A percentile compares a stretch with the other conserved stretches of the same genome.
Evolutionary conservation across 2,329 filamentous ascomycete genomes (phyloP).

Genomic region (Monilinia aucupariae): DNA sequence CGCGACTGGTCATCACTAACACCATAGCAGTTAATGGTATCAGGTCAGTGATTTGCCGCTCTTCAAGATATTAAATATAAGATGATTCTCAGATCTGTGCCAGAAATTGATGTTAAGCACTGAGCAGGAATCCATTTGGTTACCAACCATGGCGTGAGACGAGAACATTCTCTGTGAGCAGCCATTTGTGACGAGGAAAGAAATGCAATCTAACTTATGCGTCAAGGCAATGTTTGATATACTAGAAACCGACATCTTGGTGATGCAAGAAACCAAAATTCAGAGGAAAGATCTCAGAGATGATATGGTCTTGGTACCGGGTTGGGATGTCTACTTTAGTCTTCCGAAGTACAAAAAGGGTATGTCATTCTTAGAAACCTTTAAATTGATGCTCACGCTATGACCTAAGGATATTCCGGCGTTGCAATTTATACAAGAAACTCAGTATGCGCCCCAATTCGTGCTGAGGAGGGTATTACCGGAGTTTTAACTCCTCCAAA

Average conservation of each 20-base stretch:
- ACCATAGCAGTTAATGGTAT: slow-evolving; percentile 66
- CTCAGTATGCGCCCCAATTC: slow-evolving; percentile 74
- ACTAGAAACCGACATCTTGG: slow-evolving; percentile 83
- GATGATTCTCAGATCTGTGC: neutral
- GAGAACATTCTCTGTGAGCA: slow-evolving; percentile 59
- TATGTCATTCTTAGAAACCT: slow-evolving; percentile 34
- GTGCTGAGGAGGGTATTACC: slow-evolving; percentile 89
- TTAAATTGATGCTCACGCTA: slow-evolving; percentile 9
- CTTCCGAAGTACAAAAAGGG: slow-evolving; percentile 91
- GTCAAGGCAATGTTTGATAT: slow-evolving; percentile 87
- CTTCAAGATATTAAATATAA: neutral
- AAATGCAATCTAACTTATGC: slow-evolving; percentile 3
- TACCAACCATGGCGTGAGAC: slow-evolving; percentile 77
- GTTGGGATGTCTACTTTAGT: slow-evolving; percentile 96
- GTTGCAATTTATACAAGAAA: slow-evolving; percentile 95
- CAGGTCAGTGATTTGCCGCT: slow-evolving; percentile 43
- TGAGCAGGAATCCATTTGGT: slow-evolving; percentile 67
- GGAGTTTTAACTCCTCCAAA: slow-evolving; percentile 72
- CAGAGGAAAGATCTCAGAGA: slow-evolving; percentile 86
- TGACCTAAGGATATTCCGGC: slow-evolving; percentile 73
- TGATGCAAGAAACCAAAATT: slow-evolving; percentile 96
- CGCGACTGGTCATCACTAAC: slow-evolving; percentile 18
- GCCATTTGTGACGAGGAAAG: neutral
- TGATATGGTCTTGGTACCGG: slow-evolving; percentile 91
- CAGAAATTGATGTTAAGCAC: neutral